Base-by-base conservation (phyloP, 2,329 filamentous ascomycete species). In the Cadophora luteo-olivacea region DNA sequence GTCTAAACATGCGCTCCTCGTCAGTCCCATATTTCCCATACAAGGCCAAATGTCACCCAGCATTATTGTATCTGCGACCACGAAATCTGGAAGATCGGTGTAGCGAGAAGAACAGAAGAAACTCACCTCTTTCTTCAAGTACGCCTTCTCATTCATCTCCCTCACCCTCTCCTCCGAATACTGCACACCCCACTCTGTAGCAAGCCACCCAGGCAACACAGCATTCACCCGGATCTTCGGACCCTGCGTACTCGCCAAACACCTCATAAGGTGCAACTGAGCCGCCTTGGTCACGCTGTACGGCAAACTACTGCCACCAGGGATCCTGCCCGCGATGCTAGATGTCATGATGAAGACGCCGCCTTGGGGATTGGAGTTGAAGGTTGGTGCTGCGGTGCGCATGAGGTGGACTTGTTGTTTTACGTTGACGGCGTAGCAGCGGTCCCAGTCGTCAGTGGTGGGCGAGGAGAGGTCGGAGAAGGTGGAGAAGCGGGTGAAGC, bases 251-350 rank as follows among this genome's bases (percentile, higher is more conserved):
- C 84, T 81, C 3, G 89, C 89, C 52, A 92, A 79, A 68, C 87
- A 87, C 75, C 89, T 89, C 81, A 89, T 88, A 57, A 91, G 79
- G 78, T 92, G 90, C 64, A 92, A 79, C 68, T 87, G 81, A 76
- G 69, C 85, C 72, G 57, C 84, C 84, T 78, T 78, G 3, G 74
- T 76, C 5, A 78, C 75, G 29, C 84, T 85, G 69, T 74, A 75
- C 25, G 68, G 73, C 66, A 76, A 52, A 48, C 49, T 64, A 54
- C 68, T 72, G 4, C 72, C 67, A 19, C 33, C 33, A 54, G 64
- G 25, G 22, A 75, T 80, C 45, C 68, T 64, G 76, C 86, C 86
- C 1, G 89, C 89, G 68, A 87, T 83, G 3, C 86, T 89, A 5
- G 87, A 86, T 1, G 89, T 91, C 64, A 90, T 86, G 65, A 91